Conservation (phyloP, 495 filamentous ascomycete species). For the Neurospora sp. region DNA sequence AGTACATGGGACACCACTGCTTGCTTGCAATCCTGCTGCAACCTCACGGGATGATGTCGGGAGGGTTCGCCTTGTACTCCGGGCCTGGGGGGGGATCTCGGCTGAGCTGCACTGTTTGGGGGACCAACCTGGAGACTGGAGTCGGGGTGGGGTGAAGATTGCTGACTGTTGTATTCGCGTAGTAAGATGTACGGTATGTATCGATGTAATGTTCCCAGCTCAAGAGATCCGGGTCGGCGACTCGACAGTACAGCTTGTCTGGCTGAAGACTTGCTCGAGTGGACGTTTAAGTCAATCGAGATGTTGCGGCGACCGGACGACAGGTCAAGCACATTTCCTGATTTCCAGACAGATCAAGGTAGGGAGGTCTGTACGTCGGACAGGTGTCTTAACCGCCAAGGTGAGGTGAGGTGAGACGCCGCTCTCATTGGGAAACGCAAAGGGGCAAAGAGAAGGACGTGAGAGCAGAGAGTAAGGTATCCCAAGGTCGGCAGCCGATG, state of each 20-base stretch:
- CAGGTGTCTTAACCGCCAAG: neutral
- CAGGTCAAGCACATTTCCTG: neutral
- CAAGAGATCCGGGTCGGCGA: neutral
- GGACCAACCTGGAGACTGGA: neutral
- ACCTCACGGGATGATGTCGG: neutral
- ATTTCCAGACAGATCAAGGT: neutral
- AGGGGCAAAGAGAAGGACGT: neutral
- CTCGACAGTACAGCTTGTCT: neutral
- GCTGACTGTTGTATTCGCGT: neutral
- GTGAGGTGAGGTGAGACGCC: neutral
- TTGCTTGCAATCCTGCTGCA: neutral
- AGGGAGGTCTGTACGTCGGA: neutral
- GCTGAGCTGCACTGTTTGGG: neutral
- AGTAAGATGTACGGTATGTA: neutral
- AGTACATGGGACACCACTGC: neutral
- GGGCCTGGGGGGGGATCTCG: neutral
- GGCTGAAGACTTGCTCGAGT: neutral
- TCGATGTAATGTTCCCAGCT: neutral
- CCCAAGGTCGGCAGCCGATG: constrained; percentile 14
- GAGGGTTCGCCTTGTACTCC: neutral
- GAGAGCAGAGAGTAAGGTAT: constrained; percentile 3
- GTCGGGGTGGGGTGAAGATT: neutral
- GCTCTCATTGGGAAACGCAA: neutral
- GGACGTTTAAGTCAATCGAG: neutral
- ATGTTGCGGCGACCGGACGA: neutral